Evolutionary conservation across 1,284 basidiomycete genomes (phyloP).

Genomic region (Somion occarium): DNA sequence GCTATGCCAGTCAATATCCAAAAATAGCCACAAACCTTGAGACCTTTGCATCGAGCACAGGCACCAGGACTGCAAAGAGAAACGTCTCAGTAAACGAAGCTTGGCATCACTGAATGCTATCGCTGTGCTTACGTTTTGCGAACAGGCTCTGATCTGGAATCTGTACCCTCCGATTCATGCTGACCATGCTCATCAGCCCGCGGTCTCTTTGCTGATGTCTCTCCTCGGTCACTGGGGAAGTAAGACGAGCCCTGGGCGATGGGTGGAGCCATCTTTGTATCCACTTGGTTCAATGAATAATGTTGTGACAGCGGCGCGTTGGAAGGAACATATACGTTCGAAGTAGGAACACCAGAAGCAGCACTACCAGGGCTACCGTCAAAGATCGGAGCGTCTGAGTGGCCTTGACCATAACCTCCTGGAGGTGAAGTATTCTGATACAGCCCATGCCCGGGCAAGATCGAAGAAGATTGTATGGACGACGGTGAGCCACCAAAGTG

Average conservation of each 20-base stretch:
- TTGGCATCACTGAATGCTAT: too few species aligned
- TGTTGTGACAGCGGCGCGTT: too few species aligned
- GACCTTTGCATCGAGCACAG: constrained; percentile 66
- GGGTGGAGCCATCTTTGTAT: too few species aligned
- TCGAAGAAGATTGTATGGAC: background rate
- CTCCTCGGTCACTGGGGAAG: background rate
- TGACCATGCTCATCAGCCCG: background rate
- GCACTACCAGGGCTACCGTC: too few species aligned
- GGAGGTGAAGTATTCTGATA: background rate
- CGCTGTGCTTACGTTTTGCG: constrained; percentile 40
- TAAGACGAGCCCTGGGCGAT: too few species aligned
- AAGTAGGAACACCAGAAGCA: too few species aligned
- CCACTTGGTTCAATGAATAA: too few species aligned
- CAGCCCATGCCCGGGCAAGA: background rate
- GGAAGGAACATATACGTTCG: too few species aligned
- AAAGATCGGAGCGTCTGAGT: background rate
- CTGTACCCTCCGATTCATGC: too few species aligned
- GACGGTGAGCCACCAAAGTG: background rate
- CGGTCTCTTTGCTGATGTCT: background rate
- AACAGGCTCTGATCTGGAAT: constrained; percentile 19
- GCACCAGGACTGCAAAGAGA: constrained; percentile 33
- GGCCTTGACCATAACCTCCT: background rate
- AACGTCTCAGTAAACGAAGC: background rate
- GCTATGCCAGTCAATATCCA: too few species aligned
- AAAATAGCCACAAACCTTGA: constrained; percentile 45